Conservation (phyloP, 768 basidiomycete genomes). For the Artomyces pyxidatus region DNA sequence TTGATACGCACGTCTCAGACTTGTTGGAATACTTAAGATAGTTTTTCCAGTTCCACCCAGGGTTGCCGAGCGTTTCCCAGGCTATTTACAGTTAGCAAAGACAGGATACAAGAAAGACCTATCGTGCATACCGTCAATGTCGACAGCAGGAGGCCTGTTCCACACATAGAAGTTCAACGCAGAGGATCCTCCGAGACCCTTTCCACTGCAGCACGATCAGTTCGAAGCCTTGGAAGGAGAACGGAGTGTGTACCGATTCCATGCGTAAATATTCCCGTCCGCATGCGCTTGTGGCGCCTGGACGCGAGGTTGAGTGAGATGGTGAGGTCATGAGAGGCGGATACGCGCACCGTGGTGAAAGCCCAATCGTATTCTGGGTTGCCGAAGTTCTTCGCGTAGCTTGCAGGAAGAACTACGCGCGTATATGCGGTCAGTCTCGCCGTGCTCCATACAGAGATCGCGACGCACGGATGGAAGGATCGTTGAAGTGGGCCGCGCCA, state of each 20-base stretch:
- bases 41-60: conserved; percentile 6
- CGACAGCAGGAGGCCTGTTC: conserved; percentile 1
- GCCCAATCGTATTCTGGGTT: conserved; percentile 4
- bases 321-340: too few relatives aligned
- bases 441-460: not conserved
- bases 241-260: not conserved
- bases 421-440: not conserved
- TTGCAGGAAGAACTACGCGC: not conserved
- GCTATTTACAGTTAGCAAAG: not conserved
- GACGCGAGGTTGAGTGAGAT: not conserved
- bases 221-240: not conserved
- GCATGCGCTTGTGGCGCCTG: conserved; percentile 2
- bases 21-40: conserved; percentile 6
- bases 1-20: not conserved
- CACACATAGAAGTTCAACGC: conserved; percentile 4
- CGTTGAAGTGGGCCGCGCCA: conserved; percentile 10
- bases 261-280: not conserved
- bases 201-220: not conserved
- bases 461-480: conserved; percentile 7
- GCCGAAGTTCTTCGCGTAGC: not conserved
- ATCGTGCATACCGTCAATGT: conserved; percentile 5
- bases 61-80: conserved; percentile 4
- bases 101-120: not conserved
- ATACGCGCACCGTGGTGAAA: not conserved
- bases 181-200: conserved; percentile 7